Conservation (phyloP, 163 green algal species). For the Scenedesmus sp. region DNA sequence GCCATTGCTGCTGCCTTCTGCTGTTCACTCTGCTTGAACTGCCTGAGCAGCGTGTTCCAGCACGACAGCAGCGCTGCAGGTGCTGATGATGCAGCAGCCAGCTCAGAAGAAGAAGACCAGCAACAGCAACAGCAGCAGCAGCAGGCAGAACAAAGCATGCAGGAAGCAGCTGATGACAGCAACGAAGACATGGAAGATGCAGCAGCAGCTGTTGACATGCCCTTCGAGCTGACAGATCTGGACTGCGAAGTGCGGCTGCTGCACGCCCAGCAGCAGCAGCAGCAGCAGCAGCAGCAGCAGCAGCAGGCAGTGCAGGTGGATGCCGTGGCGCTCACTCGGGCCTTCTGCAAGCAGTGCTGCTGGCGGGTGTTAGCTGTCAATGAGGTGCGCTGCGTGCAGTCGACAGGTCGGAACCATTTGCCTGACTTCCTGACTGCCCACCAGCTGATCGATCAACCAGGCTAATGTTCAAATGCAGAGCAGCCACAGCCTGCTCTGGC, state of each 20-base stretch:
- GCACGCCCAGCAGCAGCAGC: not conserved
- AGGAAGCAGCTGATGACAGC: constrained; percentile 4
- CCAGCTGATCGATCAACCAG: too few relatives aligned
- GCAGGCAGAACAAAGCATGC: not conserved
- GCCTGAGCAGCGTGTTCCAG: constrained; percentile 24
- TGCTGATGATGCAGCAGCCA: not conserved
- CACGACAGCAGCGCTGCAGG: not conserved
- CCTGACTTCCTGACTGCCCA: too few relatives aligned
- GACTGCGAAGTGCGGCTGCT: constrained; percentile 42
- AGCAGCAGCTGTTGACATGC: constrained; percentile 11
- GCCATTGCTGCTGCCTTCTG: not conserved
- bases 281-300: not conserved
- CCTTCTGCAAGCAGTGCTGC: constrained; percentile 39
- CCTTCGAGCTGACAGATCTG: constrained; percentile 39
- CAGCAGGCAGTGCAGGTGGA: constrained; percentile 20
- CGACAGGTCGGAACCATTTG: too few relatives aligned
- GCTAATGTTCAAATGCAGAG: too few relatives aligned
- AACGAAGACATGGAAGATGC: not conserved
- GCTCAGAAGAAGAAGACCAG: not conserved
- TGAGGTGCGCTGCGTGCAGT: constrained; percentile 3
- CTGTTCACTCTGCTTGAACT: not conserved
- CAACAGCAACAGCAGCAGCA: not conserved
- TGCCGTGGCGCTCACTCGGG: not conserved
- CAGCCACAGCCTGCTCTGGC: too few relatives aligned
- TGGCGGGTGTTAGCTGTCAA: constrained; percentile 36